Evolutionary conservation across 176 grass and related monocot genomes (phyloP), one percentile per base, ranked within the genome.

Genomic region (Saccharum officinarum): DNA sequence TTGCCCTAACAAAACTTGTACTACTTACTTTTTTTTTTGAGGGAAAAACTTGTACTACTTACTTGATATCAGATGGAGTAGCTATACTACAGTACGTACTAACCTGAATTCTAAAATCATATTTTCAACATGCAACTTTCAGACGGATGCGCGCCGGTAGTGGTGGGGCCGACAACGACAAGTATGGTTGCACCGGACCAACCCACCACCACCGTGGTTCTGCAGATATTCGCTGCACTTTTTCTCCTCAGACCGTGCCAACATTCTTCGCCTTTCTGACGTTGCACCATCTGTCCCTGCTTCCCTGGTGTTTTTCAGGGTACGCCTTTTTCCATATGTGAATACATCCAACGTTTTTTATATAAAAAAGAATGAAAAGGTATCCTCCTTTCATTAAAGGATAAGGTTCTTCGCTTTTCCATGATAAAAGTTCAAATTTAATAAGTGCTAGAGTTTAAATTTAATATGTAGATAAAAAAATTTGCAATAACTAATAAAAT

Each of bases 181-280:
- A 62, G 22, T 54, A 77, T 39, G 69, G 59, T 49, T 83, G 75
- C 41, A 80, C 82, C 37, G 10, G 76, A 84, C 45, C 76, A 75
- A 78, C 18, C 36, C 87, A 89, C 76, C 44, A 22, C 45, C 82
- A 89, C 69, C 34, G 5, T 22, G 45, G 40, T 45, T 38, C 55
- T 14, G 73, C 31, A 67, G 61, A 55, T 87, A 77, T 76, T 49
- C 64, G 13, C 37, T 61, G 13, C 67, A 49, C 52, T 86, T 79
- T 79, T 79, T 79, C 54, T 80, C 18, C 17, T 37, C 82, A 64
- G 52, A 45, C 77, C 18, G 42, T 33, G 78, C 78, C 65, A 40
- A 82, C 54, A 86, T 77, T 77, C 71, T 6, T 54, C 33, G 0
- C 54, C 64, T 86, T 89, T 82, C 83, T 81, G 62, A 86, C 78